Evolutionary conservation across 2,329 filamentous ascomycete species (phyloP).

Genomic region (Microsporum ferrugineum): DNA sequence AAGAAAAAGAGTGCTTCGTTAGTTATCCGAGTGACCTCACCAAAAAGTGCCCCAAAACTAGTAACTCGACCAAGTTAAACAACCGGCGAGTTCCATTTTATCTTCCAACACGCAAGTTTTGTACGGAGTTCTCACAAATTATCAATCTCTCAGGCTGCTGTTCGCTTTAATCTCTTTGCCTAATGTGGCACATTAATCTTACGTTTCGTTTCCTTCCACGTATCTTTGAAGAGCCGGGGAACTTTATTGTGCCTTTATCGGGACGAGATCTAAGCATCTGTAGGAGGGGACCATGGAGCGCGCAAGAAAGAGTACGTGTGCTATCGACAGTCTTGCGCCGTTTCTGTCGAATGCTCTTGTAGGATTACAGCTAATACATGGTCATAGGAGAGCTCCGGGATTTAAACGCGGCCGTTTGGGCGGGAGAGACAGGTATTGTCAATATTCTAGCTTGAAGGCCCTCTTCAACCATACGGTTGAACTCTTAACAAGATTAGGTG

Average conservation of each 20-base stretch:
- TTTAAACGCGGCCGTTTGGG: slow-evolving; percentile 79
- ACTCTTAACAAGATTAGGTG: slow-evolving; percentile 7
- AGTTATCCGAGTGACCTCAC: neutral
- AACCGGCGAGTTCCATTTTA: neutral
- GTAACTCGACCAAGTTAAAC: neutral
- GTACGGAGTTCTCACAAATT: neutral
- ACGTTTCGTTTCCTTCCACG: slow-evolving; percentile 7
- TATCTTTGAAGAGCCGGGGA: slow-evolving; percentile 6
- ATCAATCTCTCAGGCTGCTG: neutral
- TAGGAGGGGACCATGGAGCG: slow-evolving; percentile 33
- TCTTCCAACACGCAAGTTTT: neutral
- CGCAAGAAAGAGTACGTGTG: slow-evolving; percentile 37
- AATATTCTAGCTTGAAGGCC: slow-evolving; percentile 10
- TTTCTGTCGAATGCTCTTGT: neutral
- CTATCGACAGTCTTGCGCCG: neutral
- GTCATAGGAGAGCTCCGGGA: slow-evolving; percentile 71
- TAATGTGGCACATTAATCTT: slow-evolving; percentile 11
- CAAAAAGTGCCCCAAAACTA: neutral
- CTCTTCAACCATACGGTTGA: neutral
- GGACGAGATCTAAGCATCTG: neutral
- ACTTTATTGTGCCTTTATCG: neutral
- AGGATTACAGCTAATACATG: neutral
- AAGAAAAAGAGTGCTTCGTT: neutral
- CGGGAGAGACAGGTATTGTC: slow-evolving; percentile 66
- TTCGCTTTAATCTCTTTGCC: neutral